Evolutionary conservation across 2,329 filamentous ascomycete genomes (phyloP), one percentile per base, ranked within the genome.

Genomic region (Pseudocercospora cruenta): DNA sequence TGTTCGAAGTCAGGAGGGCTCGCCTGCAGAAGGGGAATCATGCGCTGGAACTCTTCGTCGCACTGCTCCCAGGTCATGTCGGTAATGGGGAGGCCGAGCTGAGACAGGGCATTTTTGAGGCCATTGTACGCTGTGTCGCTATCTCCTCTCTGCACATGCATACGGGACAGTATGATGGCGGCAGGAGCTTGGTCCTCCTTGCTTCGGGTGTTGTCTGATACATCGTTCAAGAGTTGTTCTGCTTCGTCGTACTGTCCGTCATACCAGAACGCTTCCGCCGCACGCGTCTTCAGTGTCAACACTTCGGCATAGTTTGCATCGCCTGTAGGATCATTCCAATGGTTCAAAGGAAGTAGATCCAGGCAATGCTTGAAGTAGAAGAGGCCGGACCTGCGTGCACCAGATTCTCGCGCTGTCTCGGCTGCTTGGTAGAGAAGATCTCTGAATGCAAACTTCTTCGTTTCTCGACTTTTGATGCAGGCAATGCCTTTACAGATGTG

Each of bases 261-360:
- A 73, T 91, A 93, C 74, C 93, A 88, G 71, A 92, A 90, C 75
- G 92, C 93, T 77, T 97, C 93, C 3, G 93, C 91, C 4, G 92
- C 88, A 61, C 91, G 88, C 4, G 93, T 88, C 76, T 92, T 89
- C 1, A 96, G 83, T 68, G 90, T 88, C 68, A 96, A 83, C 0
- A 93, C 96, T 80, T 98, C 94, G 10, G 93, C 89, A 73, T 97
- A 97, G 54, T 88, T 90, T 0, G 91, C 90, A 75, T 97, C 94
- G 4, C 87, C 84, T 14, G 81, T 78, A 6, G 66, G 57, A 31
- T 91, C 88, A 49, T 87, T 83, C 94, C 94, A 98, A 0, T 91
- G 89, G 61, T 91, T 82, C 6, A 90, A 83, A 75, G 96, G 93
- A 14, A 98, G 83, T n/a, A 98, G 84, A 9, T 85, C 84, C 54